phyloP scores from a whole-genome alignment of 805 yeast genomes.

The Candida xyloterini region DNA sequence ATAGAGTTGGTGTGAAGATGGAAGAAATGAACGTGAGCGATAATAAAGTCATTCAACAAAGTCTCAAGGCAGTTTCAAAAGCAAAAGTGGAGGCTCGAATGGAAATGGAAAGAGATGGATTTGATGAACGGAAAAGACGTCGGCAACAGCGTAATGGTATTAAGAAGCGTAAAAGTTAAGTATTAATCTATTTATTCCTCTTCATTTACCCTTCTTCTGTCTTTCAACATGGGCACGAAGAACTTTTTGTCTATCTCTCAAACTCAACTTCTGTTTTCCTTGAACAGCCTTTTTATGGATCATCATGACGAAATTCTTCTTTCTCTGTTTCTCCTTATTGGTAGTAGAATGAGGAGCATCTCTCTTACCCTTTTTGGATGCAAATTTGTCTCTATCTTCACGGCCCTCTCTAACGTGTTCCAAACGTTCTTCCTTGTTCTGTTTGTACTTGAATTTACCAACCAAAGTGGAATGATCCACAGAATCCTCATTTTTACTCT shows the following conservation, averaged over 20 bases:
- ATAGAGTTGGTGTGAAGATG: slow-evolving; percentile 77
- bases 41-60: slow-evolving; percentile 68
- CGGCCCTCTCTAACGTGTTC: slow-evolving; percentile 87
- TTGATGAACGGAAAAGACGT: slow-evolving; percentile 57
- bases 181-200: neutral
- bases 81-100: slow-evolving; percentile 89
- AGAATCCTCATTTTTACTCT: slow-evolving; percentile 66
- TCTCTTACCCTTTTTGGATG: slow-evolving; percentile 80
- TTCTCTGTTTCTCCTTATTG: slow-evolving; percentile 91
- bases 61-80: slow-evolving; percentile 64
- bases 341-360: slow-evolving; percentile 85
- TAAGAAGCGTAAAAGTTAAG: slow-evolving; percentile 3
- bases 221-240: slow-evolving; percentile 81
- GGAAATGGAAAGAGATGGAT: slow-evolving; percentile 90
- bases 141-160: slow-evolving; percentile 19
- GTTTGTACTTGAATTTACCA: slow-evolving; percentile 81
- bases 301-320: slow-evolving; percentile 99
- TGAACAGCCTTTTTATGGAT: slow-evolving; percentile 92
- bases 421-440: slow-evolving; percentile 84
- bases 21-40: slow-evolving; percentile 70
- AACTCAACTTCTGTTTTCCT: slow-evolving; percentile 87
- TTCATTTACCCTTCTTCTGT: slow-evolving; percentile 76
- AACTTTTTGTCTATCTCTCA: slow-evolving; percentile 86
- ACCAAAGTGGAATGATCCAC: slow-evolving; percentile 77
- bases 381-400: slow-evolving; percentile 88